Percentiles rank a stretch among this genome's conserved stretches.
phyloP scores from a whole-genome alignment of 1,284 basidiomycete species.

The Trametes pubescens region DNA sequence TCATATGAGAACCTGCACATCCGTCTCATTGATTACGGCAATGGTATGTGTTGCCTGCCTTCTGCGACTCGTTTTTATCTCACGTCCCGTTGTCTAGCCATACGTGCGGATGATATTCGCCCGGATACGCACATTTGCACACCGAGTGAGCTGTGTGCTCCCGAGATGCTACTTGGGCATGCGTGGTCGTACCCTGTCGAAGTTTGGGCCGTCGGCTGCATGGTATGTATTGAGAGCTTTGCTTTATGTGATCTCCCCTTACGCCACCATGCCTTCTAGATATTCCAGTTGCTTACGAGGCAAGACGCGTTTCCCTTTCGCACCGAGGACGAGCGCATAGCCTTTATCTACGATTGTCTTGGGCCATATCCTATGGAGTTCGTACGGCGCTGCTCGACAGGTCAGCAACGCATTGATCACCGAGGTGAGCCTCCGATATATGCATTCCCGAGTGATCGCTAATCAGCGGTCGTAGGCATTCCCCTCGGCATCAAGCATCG shows the following conservation, averaged over 20 bases:
- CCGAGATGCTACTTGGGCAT: not conserved
- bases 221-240: not conserved
- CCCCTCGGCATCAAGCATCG: not conserved
- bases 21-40: not conserved
- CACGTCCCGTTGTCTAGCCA: not conserved
- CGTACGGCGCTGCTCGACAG: not conserved
- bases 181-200: not conserved
- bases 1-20: not conserved
- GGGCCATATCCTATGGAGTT: not conserved
- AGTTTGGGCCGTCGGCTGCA: conserved; percentile 1
- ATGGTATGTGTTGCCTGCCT: not conserved
- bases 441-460: not conserved
- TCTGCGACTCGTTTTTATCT: not conserved
- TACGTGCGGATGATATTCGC: not conserved
- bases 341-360: not conserved
- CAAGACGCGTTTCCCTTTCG: too few species aligned
- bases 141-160: not conserved
- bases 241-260: not conserved
- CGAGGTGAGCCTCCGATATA: not conserved
- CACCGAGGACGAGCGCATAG: not conserved
- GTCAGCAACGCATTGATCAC: not conserved
- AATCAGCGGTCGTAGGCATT: not conserved
- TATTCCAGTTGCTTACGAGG: not conserved
- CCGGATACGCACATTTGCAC: not conserved
- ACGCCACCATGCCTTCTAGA: not conserved